Base-by-base conservation (phyloP, 1,284 basidiomycete genomes). In the Exobasidium rhododendri region DNA sequence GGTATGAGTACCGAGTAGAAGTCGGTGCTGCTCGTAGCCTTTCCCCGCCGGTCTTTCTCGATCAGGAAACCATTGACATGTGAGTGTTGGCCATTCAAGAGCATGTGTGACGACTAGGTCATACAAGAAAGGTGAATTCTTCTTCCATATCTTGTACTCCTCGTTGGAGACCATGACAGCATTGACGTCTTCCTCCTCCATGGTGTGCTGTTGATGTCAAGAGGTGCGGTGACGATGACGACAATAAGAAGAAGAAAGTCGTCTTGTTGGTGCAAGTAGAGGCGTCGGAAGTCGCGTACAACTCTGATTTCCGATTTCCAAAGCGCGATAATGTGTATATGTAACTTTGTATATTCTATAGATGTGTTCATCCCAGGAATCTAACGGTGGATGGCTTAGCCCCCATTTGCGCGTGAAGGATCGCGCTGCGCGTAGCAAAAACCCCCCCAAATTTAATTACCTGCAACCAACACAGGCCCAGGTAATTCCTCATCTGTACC, bases 11-110 rank as follows among this genome's bases (percentile, higher is more conserved):
- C 94, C 96, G 31, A 98, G 87, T 26, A 99, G 87, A 50, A 99
- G 85, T 35, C 94, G 89, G 80, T 98, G 94, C 44, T 88, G 86
- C 7, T 91, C 91, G 82, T 94, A 96, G 29, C 92, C 87, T 76
- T 94, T 96, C 81, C 90, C 88, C 56, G 89, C 82, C 26, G 92
- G 90, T 62, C 89, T 59, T 49, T 97, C 92, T 81, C 88, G 89
- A 83, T 99, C 94, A 0, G 96, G 96, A 80, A 99, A 91, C 96
- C 96, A 99, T 82, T 98, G 96, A 80, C 91, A 94, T 2, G 96
- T 99, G 74, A 99, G 81, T 74, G 89, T 92, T 17, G 96, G 96
- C 96, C 96, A 99, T 80, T 97, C 93, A 58, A 98, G 85, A 28
- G 96, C 94, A 79, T 97, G 94, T 0, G 94, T 97, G 74, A 99